Percentiles rank a stretch among this genome's conserved stretches.
Evolutionary conservation across 768 basidiomycete species (phyloP).

Genomic region (Lentinula sp.): DNA sequence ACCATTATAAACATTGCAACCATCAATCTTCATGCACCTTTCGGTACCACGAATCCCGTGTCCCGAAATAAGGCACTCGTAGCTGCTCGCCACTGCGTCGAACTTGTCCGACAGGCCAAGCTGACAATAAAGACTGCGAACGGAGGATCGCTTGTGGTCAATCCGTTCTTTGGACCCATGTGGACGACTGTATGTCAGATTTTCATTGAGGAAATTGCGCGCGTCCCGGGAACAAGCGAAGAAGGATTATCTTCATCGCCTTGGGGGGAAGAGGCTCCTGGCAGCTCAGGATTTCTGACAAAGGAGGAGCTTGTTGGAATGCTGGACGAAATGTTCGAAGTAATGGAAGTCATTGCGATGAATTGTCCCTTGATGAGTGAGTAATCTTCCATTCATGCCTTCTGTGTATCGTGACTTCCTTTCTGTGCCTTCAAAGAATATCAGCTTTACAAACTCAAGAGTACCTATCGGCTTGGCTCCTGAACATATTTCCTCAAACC

Average conservation of each 20-base stretch:
- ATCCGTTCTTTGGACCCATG: constrained; percentile 1
- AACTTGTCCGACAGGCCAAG: neutral
- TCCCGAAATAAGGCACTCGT: neutral
- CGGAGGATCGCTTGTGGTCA: neutral
- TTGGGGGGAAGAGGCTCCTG: neutral
- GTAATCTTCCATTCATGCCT: constrained; percentile 15
- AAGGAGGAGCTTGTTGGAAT: constrained; percentile 38
- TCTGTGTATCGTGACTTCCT: neutral
- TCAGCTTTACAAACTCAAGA: constrained; percentile 38
- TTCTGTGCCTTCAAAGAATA: constrained; percentile 24
- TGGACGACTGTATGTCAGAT: neutral
- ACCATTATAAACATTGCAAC: constrained; percentile 19
- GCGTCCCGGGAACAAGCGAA: neutral
- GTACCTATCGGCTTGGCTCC: constrained; percentile 16
- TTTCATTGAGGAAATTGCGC: neutral
- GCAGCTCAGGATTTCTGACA: neutral
- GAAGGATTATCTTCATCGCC: neutral
- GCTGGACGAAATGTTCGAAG: constrained; percentile 31
- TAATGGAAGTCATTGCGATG: constrained; percentile 34
- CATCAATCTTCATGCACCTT: constrained; percentile 17
- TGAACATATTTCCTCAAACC: neutral
- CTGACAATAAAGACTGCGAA: neutral
- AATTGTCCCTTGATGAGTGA: constrained; percentile 39
- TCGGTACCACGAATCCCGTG: constrained; percentile 8
- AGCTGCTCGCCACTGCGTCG: neutral